These are phyloP conservation scores for Nicotiana obtusifolia DNA, from an alignment of 257 asterid genomes.

Conservation along the genomic window DNA sequence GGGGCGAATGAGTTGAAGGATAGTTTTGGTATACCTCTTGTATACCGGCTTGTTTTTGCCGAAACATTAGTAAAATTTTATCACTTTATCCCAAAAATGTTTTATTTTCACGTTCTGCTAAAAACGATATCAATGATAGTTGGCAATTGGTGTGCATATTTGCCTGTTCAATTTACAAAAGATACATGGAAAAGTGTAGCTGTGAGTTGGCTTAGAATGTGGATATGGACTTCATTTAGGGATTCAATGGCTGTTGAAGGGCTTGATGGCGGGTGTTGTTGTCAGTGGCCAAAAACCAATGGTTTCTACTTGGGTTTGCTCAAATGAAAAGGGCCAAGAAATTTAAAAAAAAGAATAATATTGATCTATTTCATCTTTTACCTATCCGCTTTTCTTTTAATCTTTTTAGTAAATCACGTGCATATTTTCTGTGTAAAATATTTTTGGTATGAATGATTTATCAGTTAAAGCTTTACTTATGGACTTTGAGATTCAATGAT, in stretches of 20 bases:
- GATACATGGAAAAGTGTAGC: neutral
- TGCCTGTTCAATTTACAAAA: neutral
- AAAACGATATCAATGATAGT: neutral
- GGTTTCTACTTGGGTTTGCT: neutral
- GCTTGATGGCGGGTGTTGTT: neutral
- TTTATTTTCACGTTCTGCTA: neutral
- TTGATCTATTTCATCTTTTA: neutral
- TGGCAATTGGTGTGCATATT: neutral
- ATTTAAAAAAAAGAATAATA: neutral
- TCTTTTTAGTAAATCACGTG: neutral
- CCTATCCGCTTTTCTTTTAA: neutral
- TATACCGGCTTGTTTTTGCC: too few relatives aligned
- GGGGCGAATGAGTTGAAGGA: too few relatives aligned
- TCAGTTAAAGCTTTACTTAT: slow-evolving; percentile 1
- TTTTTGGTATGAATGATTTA: neutral
- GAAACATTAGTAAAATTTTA: too few relatives aligned
- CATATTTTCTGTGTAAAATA: neutral
- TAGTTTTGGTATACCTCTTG: too few relatives aligned
- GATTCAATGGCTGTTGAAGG: neutral
- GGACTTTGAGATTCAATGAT: slow-evolving; percentile 12
- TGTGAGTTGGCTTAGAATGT: neutral
- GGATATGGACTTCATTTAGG: neutral
- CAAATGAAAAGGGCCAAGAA: neutral
- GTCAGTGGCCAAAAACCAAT: neutral
- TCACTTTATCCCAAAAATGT: too few relatives aligned